Evolutionary conservation across 345 rosid species (phyloP), one percentile per base, ranked within the genome.

Genomic region (Acer yangbiense): DNA sequence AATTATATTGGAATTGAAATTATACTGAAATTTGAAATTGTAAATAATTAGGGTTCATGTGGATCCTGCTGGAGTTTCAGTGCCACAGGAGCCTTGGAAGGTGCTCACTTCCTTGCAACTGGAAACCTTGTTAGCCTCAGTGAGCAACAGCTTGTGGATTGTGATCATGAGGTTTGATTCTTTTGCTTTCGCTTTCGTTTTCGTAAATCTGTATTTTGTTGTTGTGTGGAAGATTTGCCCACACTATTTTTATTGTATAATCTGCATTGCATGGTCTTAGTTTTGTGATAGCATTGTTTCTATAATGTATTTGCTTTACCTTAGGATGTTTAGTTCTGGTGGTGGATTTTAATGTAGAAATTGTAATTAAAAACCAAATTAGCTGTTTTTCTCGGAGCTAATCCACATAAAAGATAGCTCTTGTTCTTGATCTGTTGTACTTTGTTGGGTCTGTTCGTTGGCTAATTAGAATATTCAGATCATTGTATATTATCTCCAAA

Each of bases 41-140:
- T 25, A 54, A 66, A 27, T 67, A 64, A 46, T 29, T 82, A 94
- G 99, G 99, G 98, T 77, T 88, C 95, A 8, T 96, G 99, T 58
- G 99, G 99, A 46, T 96, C 99, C 3, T 96, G 99, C 88, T 96
- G 99, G 99, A 85, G 98, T 85, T 96, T 96, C 82, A 96, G 99
- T 69, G 81, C 98, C 13, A 90, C 98, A 1, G 99, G 99, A 32
- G 99, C 99, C 68, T 79, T 96, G 78, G 99, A 96, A 89, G 98
- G 99, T 66, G 98, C 98, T 43, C 79, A 96, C 78, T 96, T 81
- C 81, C 88, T 96, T n/a, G 85, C 98, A 1, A 94, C 98, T 4
- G 98, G 98, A 48, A 79, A 94, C 44, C 98, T 96, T 48, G 92
- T 89, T 65, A 96, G 98, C 88, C 98, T 96, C 10, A 96, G 99